Percentiles rank a stretch among this genome's conserved stretches.
Evolutionary conservation across 306 rosid genomes (phyloP).

Genomic region (Fagus crenata): DNA sequence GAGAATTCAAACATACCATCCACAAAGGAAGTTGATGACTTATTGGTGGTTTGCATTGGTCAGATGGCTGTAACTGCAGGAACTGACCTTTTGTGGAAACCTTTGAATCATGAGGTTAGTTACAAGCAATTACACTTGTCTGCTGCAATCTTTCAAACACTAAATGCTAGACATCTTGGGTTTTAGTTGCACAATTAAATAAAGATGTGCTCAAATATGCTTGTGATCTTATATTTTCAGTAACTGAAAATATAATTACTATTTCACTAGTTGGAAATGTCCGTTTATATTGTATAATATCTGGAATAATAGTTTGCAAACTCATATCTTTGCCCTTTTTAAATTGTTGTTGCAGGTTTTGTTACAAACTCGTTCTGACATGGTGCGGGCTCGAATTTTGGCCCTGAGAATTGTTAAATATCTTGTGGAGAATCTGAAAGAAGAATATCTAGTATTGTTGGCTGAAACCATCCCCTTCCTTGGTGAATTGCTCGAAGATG

Average conservation of each 20-base stretch:
- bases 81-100: conserved; percentile 83
- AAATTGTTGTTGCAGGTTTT: conserved; percentile 58
- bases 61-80: conserved; percentile 98
- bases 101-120: conserved; percentile 80
- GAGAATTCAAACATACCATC: conserved; percentile 54
- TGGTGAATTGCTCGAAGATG: conserved; percentile 91
- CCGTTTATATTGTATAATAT: neutral
- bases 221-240: neutral
- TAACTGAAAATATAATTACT: neutral
- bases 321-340: neutral
- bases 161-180: neutral
- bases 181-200: neutral
- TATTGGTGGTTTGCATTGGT: conserved; percentile 72
- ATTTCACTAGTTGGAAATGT: neutral
- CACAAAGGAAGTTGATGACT: conserved; percentile 73
- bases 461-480: conserved; percentile 91
- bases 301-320: neutral
- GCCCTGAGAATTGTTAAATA: conserved; percentile 69
- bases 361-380: conserved; percentile 84
- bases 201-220: conserved; percentile 9
- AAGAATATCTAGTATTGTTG: conserved; percentile 76
- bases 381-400: conserved; percentile 64
- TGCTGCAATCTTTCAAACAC: neutral
- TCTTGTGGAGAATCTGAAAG: conserved; percentile 76
- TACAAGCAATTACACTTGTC: neutral